phyloP scores from a whole-genome alignment of 345 rosid genomes.

The Triadica sebifera region DNA sequence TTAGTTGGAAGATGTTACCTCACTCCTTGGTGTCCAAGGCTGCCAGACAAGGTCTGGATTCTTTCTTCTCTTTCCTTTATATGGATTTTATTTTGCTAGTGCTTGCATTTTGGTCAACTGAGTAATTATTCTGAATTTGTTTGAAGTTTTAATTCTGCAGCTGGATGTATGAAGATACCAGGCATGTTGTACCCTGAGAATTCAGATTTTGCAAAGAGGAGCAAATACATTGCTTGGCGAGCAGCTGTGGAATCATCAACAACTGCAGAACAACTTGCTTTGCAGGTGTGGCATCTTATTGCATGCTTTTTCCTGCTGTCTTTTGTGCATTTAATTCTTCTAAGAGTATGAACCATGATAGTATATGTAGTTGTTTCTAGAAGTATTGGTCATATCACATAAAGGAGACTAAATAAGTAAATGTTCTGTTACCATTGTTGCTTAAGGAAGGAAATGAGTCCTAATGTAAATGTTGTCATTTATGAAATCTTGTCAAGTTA shows the following conservation, averaged over 20 bases:
- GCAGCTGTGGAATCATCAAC: constrained; percentile 91
- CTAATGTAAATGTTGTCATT: background rate
- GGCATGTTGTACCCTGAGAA: constrained; percentile 82
- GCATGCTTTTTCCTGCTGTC: background rate
- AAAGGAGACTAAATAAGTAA: background rate
- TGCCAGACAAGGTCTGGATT: constrained; percentile 79
- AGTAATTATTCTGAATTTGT: constrained; percentile 40
- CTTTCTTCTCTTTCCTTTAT: constrained; percentile 25
- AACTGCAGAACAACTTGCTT: constrained; percentile 78
- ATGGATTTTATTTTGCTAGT: constrained; percentile 4
- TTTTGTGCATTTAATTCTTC: background rate
- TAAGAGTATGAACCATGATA: background rate
- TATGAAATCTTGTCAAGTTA: background rate
- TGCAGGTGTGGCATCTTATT: constrained; percentile 52
- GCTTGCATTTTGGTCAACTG: constrained; percentile 23
- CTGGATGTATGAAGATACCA: constrained; percentile 62
- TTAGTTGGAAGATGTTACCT: constrained; percentile 86
- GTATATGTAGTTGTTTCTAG: background rate
- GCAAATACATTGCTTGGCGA: constrained; percentile 71
- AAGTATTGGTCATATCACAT: background rate
- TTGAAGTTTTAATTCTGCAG: constrained; percentile 58
- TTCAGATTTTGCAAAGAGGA: constrained; percentile 85
- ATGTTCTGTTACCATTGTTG: background rate
- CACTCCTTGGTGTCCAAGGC: constrained; percentile 63
- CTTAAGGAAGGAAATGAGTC: background rate